A percentile compares a stretch with the other conserved stretches of the same genome.
Evolutionary conservation across 2,329 filamentous ascomycete genomes (phyloP).

Genomic region (Emmonsia crescens): DNA sequence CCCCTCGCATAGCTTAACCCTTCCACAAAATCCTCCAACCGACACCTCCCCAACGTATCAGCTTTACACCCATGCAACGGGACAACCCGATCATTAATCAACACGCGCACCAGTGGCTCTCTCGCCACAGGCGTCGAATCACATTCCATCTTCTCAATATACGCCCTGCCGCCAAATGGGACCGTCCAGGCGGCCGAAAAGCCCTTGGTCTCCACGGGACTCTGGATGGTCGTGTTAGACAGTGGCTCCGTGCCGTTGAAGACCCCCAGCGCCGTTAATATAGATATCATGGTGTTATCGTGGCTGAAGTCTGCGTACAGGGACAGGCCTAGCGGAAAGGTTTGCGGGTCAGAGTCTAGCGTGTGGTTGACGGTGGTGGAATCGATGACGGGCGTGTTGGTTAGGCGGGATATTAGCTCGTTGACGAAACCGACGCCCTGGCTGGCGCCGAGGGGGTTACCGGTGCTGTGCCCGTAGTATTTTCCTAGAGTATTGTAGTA

Average conservation of each 20-base stretch:
- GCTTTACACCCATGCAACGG: constrained; percentile 58
- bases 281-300: constrained; percentile 73
- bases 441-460: constrained; percentile 67
- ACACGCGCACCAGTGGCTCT: constrained; percentile 64
- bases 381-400: constrained; percentile 56
- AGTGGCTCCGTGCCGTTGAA: constrained; percentile 56
- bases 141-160: constrained; percentile 81
- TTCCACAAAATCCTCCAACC: constrained; percentile 57
- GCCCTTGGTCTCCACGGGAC: constrained; percentile 48
- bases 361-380: constrained; percentile 67
- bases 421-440: constrained; percentile 83
- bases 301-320: constrained; percentile 88
- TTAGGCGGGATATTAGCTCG: constrained; percentile 75
- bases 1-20: constrained; percentile 61
- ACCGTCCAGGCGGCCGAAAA: constrained; percentile 70
- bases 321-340: constrained; percentile 59
- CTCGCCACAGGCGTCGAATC: constrained; percentile 18
- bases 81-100: constrained; percentile 77
- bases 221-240: constrained; percentile 38
- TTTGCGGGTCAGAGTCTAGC: constrained; percentile 53
- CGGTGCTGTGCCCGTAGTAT: constrained; percentile 70
- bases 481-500: constrained; percentile 73
- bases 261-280: constrained; percentile 66
- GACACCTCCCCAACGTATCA: constrained; percentile 62
- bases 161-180: constrained; percentile 69